Conservation (phyloP, 495 filamentous ascomycete genomes). For the Sphaerosporella brunnea region DNA sequence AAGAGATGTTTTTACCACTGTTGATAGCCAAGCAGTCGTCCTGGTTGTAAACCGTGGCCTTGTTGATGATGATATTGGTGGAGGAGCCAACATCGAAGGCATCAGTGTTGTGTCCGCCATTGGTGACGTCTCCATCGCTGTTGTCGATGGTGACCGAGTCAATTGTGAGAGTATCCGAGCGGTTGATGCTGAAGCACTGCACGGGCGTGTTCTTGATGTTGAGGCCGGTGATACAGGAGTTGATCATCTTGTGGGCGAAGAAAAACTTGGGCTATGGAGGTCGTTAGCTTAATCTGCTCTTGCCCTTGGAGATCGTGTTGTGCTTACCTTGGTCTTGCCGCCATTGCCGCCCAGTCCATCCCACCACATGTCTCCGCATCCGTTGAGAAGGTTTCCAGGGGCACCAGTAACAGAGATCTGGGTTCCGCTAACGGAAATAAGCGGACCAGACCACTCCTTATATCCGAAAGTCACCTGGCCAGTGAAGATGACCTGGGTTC, state of each 20-base stretch:
- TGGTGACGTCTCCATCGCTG: conserved; percentile 34
- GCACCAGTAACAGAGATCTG: conserved; percentile 34
- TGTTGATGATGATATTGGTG: conserved; percentile 35
- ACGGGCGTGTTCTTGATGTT: conserved; percentile 41
- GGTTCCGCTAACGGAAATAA: conserved; percentile 33
- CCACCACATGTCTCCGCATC: conserved; percentile 35
- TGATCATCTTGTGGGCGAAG: conserved; percentile 29
- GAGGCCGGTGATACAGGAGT: conserved; percentile 29
- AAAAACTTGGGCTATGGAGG: conserved; percentile 33
- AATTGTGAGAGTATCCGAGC: conserved; percentile 33
- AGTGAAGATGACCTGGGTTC: conserved; percentile 35
- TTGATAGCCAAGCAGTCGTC: conserved; percentile 49
- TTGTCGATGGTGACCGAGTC: conserved; percentile 42
- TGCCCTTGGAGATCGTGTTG: not conserved
- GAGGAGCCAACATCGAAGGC: conserved; percentile 42
- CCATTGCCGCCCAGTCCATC: conserved; percentile 36
- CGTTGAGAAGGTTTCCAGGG: conserved; percentile 30
- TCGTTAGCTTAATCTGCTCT: not conserved
- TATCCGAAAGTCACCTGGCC: conserved; percentile 28
- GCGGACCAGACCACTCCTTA: conserved; percentile 30
- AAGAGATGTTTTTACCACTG: conserved; percentile 32
- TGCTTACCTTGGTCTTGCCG: conserved; percentile 32
- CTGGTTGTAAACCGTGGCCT: conserved; percentile 42
- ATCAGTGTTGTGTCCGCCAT: conserved; percentile 45
- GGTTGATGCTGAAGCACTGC: conserved; percentile 42